Evolutionary conservation across 1,139 yeast species (phyloP), one percentile per base, ranked within the genome.

Genomic region (Yamadazyma triangularis): DNA sequence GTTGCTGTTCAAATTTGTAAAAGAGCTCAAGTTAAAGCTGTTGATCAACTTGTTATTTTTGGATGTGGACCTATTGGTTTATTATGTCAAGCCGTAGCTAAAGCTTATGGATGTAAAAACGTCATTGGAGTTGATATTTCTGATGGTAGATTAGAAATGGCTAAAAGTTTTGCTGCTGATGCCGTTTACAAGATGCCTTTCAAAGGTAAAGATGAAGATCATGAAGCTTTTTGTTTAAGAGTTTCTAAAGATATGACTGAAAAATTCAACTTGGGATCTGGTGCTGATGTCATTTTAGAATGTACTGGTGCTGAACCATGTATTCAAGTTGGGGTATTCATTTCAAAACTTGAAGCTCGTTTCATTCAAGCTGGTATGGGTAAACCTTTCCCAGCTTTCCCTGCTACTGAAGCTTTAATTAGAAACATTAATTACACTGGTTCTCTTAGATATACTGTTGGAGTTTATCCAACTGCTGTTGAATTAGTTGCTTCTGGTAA

Each of bases 291-390:
- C 29, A 74, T 79, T 19, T 57, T 80, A 44, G 87, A 80, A 48
- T 78, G 83, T 30, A 69, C 86, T 6, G 88, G 88, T 23, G 83
- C 78, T 18, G 84, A 76, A 44, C 65, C 75, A n/a, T 77, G 83
- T 35, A 73, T 80, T 39, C 64, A 71, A 34, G 64, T 72, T 21
- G 87, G 83, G 19, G 67, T 79, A 26, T 65, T 65, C 33, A 64
- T 70, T 16, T 63, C 78, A 34, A 64, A 64, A 29, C 62, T 72
- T 21, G 83, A 79, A 31, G 87, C 82, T 9, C 57, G 70, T 21
- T 73, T 67, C 44, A 80, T 79, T 15, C 83, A 78, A 48, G 84
- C 80, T 15, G 88, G 88, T 11, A 79, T 78, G 70, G 85, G 85
- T 15, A 67, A 64, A 29, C 78, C 74, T 29, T 60, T 68, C 35